phyloP scores from a whole-genome alignment of 345 rosid species.

The Draba incana region DNA sequence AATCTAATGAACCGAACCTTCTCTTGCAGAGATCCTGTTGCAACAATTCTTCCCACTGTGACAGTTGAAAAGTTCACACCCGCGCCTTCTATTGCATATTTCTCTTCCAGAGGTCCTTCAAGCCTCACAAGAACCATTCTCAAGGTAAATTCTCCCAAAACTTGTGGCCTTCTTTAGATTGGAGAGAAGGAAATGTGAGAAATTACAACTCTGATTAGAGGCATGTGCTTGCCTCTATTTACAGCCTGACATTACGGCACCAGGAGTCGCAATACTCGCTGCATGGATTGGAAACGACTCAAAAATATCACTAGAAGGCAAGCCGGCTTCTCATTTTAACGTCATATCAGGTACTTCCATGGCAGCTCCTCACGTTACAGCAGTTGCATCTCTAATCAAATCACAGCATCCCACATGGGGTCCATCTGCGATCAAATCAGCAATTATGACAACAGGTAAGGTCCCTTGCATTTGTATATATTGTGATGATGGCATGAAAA shows the following conservation, averaged over 20 bases:
- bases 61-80: slow-evolving; percentile 57
- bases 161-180: not conserved
- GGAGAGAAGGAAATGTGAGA: not conserved
- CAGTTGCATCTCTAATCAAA: slow-evolving; percentile 62
- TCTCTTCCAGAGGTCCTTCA: slow-evolving; percentile 87
- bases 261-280: slow-evolving; percentile 75
- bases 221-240: slow-evolving; percentile 15
- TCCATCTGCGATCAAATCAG: slow-evolving; percentile 76
- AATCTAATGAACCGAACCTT: not conserved
- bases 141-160: slow-evolving; percentile 52
- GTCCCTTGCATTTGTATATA: not conserved
- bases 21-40: slow-evolving; percentile 62
- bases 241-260: slow-evolving; percentile 93
- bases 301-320: slow-evolving; percentile 41
- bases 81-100: slow-evolving; percentile 68
- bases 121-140: slow-evolving; percentile 61
- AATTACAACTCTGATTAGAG: not conserved
- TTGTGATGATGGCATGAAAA: slow-evolving; percentile 2
- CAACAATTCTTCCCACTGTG: slow-evolving; percentile 62
- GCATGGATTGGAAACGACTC: slow-evolving; percentile 74
- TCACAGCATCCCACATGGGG: slow-evolving; percentile 60
- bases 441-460: slow-evolving; percentile 81
- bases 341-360: slow-evolving; percentile 82
- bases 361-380: slow-evolving; percentile 85
- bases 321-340: slow-evolving; percentile 50